Base-by-base conservation (phyloP, 352 stramenopile species). In the Globisporangium canariense region DNA sequence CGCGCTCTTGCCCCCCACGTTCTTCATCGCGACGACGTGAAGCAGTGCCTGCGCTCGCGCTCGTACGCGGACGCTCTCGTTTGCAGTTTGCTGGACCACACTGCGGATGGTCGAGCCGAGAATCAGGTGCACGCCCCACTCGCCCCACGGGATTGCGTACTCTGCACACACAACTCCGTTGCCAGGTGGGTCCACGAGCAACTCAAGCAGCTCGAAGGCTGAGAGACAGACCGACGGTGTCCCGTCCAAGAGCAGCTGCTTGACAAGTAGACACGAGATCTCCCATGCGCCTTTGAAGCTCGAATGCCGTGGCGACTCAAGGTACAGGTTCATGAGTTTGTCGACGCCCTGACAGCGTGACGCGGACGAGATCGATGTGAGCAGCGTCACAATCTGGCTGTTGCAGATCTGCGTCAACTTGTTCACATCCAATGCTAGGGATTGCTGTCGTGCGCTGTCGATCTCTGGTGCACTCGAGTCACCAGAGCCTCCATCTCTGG, bases 41-140 rank as follows among this genome's bases (percentile, higher is more conserved):
- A 94, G 69, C 8, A 89, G 67, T 9, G 72, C 20, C 36, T 76
- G 68, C 16, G 91, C 81, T 16, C 84, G 70, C 0, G 63, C 66
- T 0, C 86, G 82, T 3, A 93, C 86, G 5, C 83, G 79, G 7
- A 93, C 74, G 38, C 73, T 89, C 38, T 83, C 73, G 58, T 75
- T 90, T 4, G 76, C 81, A 36, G 78, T 81, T 63, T 91, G 81
- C 62, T 94, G 86, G 1, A 92, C 65, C 2, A 94, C 74, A 46
- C 78, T 89, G 6, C 86, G 83, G 45, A 94, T 79, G 0, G 83
- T 94, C 8, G 81, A 94, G 0, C 80, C 76, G 8, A 94, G 66
- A 38, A 92, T 79, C 32, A 94, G 67, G 47, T 94, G 80, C 2
- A 93, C 83, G 0, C 85, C 85, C 85, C 85, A 94, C 30, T 94